Evolutionary conservation across 208 protist species (phyloP).

Genomic region (Trypanosoma lewisi): DNA sequence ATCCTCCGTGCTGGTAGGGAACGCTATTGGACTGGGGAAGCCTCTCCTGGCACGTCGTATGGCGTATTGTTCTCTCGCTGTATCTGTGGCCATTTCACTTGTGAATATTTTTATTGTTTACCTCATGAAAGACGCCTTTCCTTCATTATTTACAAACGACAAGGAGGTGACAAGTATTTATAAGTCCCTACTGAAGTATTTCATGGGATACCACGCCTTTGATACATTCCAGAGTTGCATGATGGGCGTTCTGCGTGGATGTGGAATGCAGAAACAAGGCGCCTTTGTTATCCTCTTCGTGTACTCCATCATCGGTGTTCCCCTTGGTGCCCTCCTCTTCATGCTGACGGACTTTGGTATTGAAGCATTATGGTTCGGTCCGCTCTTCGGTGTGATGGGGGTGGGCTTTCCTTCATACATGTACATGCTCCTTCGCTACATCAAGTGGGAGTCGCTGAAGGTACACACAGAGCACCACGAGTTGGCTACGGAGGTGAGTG

Average conservation of each 20-base stretch:
- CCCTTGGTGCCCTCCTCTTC: constrained; percentile 60
- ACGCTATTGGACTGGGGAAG: constrained; percentile 57
- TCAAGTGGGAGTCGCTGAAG: constrained; percentile 53
- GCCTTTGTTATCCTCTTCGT: constrained; percentile 59
- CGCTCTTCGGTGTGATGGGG: constrained; percentile 44
- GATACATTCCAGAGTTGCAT: constrained; percentile 75
- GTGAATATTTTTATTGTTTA: constrained; percentile 47
- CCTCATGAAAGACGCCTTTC: constrained; percentile 24
- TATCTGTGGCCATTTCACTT: constrained; percentile 24
- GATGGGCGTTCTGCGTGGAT: constrained; percentile 79
- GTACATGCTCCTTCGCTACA: constrained; percentile 64
- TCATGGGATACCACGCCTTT: constrained; percentile 64
- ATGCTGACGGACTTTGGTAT: constrained; percentile 56
- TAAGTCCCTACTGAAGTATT: constrained; percentile 36
- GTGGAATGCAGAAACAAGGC: constrained; percentile 62
- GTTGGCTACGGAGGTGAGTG: background rate
- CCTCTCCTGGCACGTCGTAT: constrained; percentile 50
- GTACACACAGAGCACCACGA: constrained; percentile 29
- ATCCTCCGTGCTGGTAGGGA: constrained; percentile 69
- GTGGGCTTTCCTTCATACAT: constrained; percentile 67
- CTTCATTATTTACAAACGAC: constrained; percentile 52
- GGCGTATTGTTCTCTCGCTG: constrained; percentile 38
- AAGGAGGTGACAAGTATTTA: constrained; percentile 32
- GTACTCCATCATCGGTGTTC: constrained; percentile 73
- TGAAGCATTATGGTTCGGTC: constrained; percentile 69